Percentiles rank a stretch among this genome's conserved stretches.
These are phyloP conservation scores for Pseudocercospora crystallina DNA, from an alignment of 2,329 filamentous ascomycete genomes.

Conservation along the genomic window DNA sequence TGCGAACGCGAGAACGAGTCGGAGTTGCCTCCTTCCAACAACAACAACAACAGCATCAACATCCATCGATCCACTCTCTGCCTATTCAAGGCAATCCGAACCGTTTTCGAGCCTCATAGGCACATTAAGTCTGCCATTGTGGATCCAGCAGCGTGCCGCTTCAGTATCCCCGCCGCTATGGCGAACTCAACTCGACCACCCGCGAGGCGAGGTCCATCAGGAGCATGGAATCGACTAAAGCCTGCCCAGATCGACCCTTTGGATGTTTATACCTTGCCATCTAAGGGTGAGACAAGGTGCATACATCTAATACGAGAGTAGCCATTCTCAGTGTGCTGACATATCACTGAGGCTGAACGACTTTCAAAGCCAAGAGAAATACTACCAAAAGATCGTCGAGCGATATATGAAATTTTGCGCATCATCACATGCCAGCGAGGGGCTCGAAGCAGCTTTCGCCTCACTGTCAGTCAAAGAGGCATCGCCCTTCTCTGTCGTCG, in stretches of 20 bases:
- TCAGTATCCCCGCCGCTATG: constrained; percentile 13
- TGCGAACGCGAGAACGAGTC: constrained; percentile 9
- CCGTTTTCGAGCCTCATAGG: not conserved
- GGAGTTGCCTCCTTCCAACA: not conserved
- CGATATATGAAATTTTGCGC: constrained; percentile 89
- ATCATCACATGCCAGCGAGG: constrained; percentile 66
- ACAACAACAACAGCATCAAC: constrained; percentile 2
- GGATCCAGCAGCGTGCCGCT: constrained; percentile 2
- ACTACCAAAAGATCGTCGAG: constrained; percentile 83
- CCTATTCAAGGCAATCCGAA: not conserved
- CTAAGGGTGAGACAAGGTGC: constrained; percentile 85
- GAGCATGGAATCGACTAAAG: constrained; percentile 70
- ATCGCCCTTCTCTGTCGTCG: not conserved
- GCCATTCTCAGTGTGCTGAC: constrained; percentile 9
- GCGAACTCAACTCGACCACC: constrained; percentile 28
- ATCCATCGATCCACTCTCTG: not conserved
- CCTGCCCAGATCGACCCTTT: constrained; percentile 70
- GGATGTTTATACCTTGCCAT: constrained; percentile 79
- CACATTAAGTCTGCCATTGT: not conserved
- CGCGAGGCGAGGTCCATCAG: constrained; percentile 45
- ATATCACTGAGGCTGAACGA: constrained; percentile 50
- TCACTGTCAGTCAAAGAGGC: constrained; percentile 52
- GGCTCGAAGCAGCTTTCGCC: constrained; percentile 73
- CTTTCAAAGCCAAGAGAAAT: constrained; percentile 75
- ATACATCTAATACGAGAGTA: not conserved